Evolutionary conservation across 1,139 yeast genomes (phyloP), one percentile per base, ranked within the genome.

Genomic region (Arxiozyma telluris): DNA sequence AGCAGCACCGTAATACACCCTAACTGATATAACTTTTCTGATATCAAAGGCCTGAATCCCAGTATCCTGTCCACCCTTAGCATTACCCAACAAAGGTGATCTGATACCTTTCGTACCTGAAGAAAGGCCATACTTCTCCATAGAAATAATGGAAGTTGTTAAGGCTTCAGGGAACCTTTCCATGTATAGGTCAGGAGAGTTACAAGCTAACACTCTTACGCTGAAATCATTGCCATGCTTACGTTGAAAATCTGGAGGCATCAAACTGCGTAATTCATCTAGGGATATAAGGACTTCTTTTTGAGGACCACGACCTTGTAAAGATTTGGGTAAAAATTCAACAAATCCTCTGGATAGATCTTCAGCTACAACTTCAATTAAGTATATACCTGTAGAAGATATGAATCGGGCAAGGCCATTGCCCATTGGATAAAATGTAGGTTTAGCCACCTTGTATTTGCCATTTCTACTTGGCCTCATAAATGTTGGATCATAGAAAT

Each of bases 1-100:
- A 0, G 95, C 93, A 22, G 73, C 69, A 2, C 96, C 96, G 59
- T 83, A 80, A 59, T 79, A 83, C 0, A 88, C 76, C 56, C 86
- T 76, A 0, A 88, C 76, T 52, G 74, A 76, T 46, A 70, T 70
- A 8, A 84, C 70, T 27, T 57, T 65, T 50, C 55, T 58, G 1
- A 60, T 55, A 54, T 62, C 64, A 27, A 65, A 47, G 8, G 69
- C 61, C n/a, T 63, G 41, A 34, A 66, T 58, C 15, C 67, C 69
- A 25, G 58, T 50, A 25, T 60, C 72, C 53, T 55, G 53, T 20
- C 68, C 71, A 46, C 67, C 58, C 8, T 62, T 55, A 4, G 58
- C 50, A 48, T 62, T 57, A 30, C 87, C 86, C 48, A 79, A 63
- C 4, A 72, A 52, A 4, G 71, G 69, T 51, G 83, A 76, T 62